Percentiles rank a stretch among this genome's conserved stretches.
These are phyloP conservation scores for Carex arenaria DNA, from an alignment of 202 grass and related monocot species.

Conservation along the genomic window DNA sequence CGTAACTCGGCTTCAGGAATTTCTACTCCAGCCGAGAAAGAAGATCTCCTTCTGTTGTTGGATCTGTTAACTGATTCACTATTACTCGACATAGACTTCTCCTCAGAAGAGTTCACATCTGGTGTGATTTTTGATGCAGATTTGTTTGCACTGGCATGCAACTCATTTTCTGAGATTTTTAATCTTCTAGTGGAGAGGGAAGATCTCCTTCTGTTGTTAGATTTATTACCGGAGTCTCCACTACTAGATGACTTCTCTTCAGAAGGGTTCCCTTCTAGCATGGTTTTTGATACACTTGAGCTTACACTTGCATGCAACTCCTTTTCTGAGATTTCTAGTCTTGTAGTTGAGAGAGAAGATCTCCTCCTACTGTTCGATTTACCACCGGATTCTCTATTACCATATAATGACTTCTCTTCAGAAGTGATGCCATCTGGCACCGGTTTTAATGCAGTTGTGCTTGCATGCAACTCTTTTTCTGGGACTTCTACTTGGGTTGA, in stretches of 20 bases:
- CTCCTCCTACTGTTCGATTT: slow-evolving; percentile 1
- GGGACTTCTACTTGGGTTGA: background rate
- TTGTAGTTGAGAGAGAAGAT: slow-evolving; percentile 5
- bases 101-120: slow-evolving; percentile 17
- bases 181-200: slow-evolving; percentile 17
- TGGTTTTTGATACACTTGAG: background rate
- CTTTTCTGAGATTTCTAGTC: slow-evolving; percentile 4
- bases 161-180: background rate
- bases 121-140: background rate
- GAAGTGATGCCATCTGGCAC: background rate
- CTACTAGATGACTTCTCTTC: slow-evolving; percentile 19
- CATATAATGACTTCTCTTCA: background rate
- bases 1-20: slow-evolving; percentile 8
- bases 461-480: background rate
- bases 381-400: slow-evolving; percentile 7
- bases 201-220: background rate
- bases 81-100: slow-evolving; percentile 12
- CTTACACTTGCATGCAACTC: background rate
- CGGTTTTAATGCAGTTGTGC: background rate
- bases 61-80: slow-evolving; percentile 12
- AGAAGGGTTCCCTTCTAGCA: background rate
- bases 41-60: slow-evolving; percentile 27
- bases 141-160: background rate
- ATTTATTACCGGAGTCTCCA: slow-evolving; percentile 3
- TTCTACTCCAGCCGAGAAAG: slow-evolving; percentile 24